These are phyloP conservation scores for Phytophthora pini DNA, from an alignment of 352 stramenopile species.

Conservation along the genomic window DNA sequence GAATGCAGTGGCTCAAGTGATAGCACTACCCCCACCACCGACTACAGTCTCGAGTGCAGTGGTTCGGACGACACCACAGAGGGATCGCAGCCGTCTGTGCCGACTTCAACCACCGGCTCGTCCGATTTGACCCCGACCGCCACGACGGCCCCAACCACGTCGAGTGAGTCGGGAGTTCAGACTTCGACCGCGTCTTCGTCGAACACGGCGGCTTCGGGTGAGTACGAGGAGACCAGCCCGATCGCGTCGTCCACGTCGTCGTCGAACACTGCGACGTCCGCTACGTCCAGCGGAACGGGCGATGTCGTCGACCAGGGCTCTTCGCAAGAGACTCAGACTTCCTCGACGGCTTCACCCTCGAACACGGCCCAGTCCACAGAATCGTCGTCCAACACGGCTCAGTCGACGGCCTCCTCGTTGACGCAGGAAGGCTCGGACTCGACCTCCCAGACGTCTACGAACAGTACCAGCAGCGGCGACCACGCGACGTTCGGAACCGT, in stretches of 20 bases:
- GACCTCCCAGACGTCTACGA: constrained; percentile 10
- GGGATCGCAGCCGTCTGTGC: constrained; percentile 6
- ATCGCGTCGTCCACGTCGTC: not conserved
- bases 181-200: constrained; percentile 5
- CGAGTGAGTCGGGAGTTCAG: constrained; percentile 8
- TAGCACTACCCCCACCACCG: not conserved
- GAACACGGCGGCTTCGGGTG: constrained; percentile 5
- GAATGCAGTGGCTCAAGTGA: constrained; percentile 27
- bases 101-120: constrained; percentile 6
- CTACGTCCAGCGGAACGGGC: constrained; percentile 2
- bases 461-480: constrained; percentile 20
- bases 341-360: constrained; percentile 8
- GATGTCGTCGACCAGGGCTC: constrained; percentile 9
- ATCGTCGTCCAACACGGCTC: constrained; percentile 10
- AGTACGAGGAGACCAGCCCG: constrained; percentile 3
- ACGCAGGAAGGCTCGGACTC: constrained; percentile 15
- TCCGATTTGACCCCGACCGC: constrained; percentile 5
- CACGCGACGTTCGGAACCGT: constrained; percentile 32
- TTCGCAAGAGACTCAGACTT: constrained; percentile 11
- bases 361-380: constrained; percentile 5
- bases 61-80: constrained; percentile 9
- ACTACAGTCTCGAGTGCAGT: constrained; percentile 23
- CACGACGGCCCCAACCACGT: constrained; percentile 5
- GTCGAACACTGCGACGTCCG: not conserved
- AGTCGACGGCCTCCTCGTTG: not conserved